Base-by-base conservation (phyloP, 140 eudicot species). In the Ambrosia hybrid region DNA sequence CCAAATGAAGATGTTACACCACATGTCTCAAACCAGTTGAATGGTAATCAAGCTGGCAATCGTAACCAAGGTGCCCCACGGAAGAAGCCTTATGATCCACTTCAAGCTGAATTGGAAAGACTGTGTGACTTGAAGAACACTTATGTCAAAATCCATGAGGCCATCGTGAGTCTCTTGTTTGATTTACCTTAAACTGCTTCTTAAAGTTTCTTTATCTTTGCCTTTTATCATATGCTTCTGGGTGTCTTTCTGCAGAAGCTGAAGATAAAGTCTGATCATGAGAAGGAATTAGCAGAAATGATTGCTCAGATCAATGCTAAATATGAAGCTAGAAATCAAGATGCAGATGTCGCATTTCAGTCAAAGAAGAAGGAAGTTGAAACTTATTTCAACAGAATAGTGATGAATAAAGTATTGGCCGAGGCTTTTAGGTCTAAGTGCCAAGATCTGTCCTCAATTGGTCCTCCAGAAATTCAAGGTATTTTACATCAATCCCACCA, bases 281-380 rank as follows among this genome's bases (percentile, higher is more conserved):
- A 88, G 52, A 88, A 86, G 83, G 97, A 88, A 84, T 64, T 86
- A 17, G 85, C 72, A 39, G 93, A 86, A 62, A 12, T 73, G 8
- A 49, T 72, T 73, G 82, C 80, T 74, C 81, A 56, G 76, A 70
- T 88, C 33, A 81, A 74, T 9, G 71, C 43, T 2, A 86, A 88
- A 62, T 88, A 91, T 38, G 95, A 85, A 30, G 67, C 33, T 55
- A 84, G 75, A 80, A 67, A 38, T 66, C 78, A 78, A 65, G 86
- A 84, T 8, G 80, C 82, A 11, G 91, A 88, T 34, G 26, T 77
- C 17, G 86, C 86, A 33, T 84, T 70, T 84, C 70, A 71, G 57
- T 71, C 16, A 13, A 91, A 74, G 57, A 80, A 49, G 59, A 79
- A 71, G 48, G 93, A 78, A 69, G 71, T 88, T 64, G 97, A 91